Conservation (phyloP, 768 basidiomycete genomes). For the Lactarius indigo region DNA sequence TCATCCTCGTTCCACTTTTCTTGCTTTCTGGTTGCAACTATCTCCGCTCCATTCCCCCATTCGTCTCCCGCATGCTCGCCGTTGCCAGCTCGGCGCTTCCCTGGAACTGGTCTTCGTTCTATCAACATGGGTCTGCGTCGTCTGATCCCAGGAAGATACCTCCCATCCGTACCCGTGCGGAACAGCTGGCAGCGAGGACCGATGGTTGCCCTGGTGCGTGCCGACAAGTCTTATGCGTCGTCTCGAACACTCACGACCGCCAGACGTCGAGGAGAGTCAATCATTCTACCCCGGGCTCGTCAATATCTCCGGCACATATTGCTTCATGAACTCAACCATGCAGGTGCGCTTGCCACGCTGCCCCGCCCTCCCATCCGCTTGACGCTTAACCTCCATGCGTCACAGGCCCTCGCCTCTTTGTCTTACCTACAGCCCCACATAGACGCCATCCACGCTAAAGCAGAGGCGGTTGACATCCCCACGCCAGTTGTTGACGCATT, state of each 20-base stretch:
- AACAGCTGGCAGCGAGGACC: conserved; percentile 48
- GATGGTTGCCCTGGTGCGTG: conserved; percentile 34
- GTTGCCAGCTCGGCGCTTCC: conserved; percentile 50
- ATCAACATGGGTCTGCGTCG: conserved; percentile 19
- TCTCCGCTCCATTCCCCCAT: conserved; percentile 28
- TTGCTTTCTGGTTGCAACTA: conserved; percentile 33
- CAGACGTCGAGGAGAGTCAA: conserved; percentile 30
- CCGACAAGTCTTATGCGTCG: background rate
- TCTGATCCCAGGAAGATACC: conserved; percentile 50
- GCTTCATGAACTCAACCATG: conserved; percentile 96
- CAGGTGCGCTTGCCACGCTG: conserved; percentile 48
- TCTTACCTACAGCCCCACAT: conserved; percentile 79
- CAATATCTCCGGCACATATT: conserved; percentile 94
- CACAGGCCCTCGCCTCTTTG: conserved; percentile 86
- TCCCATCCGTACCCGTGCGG: conserved; percentile 46
- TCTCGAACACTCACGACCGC: background rate
- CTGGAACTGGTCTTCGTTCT: conserved; percentile 52
- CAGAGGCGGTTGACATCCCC: conserved; percentile 75
- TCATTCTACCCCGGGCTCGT: conserved; percentile 84
- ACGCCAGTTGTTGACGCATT: conserved; percentile 86
- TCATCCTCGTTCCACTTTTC: conserved; percentile 44
- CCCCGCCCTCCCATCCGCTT: background rate
- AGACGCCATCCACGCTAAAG: conserved; percentile 67
- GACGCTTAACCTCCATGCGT: conserved; percentile 8
- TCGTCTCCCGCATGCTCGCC: conserved; percentile 53